A percentile compares a stretch with the other conserved stretches of the same genome.
phyloP scores from a whole-genome alignment of 202 grass and related monocot genomes.

The Carex sylvatica region DNA sequence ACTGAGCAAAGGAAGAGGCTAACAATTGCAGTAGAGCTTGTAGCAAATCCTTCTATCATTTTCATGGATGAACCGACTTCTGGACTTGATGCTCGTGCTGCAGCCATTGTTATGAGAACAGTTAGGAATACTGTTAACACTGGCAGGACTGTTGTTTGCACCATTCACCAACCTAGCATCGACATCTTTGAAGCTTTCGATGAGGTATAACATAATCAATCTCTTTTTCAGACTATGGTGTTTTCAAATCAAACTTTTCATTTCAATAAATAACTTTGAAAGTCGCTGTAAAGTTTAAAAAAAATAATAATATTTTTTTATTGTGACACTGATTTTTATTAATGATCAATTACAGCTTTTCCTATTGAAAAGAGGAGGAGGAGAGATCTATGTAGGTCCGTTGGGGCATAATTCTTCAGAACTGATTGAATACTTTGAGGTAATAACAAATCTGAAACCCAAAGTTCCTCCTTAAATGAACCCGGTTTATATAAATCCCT shows the following conservation, averaged over 20 bases:
- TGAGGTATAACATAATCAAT: constrained; percentile 38
- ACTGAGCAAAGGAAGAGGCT: constrained; percentile 90
- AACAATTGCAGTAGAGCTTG: constrained; percentile 95
- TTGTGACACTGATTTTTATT: constrained; percentile 3
- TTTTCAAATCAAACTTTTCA: background rate
- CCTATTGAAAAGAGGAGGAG: constrained; percentile 91
- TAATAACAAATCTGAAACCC: constrained; percentile 21
- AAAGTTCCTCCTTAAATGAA: background rate
- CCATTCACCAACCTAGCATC: constrained; percentile 95
- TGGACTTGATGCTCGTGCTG: constrained; percentile 85
- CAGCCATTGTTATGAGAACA: constrained; percentile 89
- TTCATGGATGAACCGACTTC: constrained; percentile 99
- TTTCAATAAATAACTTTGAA: background rate
- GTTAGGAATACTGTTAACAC: constrained; percentile 90
- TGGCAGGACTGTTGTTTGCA: constrained; percentile 92
- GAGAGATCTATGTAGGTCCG: constrained; percentile 90
- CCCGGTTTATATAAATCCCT: background rate
- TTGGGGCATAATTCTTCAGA: constrained; percentile 74
- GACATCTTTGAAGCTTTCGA: constrained; percentile 99
- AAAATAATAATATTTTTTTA: background rate
- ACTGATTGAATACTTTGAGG: constrained; percentile 89
- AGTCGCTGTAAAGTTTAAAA: background rate
- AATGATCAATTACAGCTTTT: constrained; percentile 54
- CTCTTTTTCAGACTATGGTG: background rate
- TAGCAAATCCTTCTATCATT: constrained; percentile 93